Conservation (phyloP, 1,284 basidiomycete species). For the Xerocomus amazonicus region DNA sequence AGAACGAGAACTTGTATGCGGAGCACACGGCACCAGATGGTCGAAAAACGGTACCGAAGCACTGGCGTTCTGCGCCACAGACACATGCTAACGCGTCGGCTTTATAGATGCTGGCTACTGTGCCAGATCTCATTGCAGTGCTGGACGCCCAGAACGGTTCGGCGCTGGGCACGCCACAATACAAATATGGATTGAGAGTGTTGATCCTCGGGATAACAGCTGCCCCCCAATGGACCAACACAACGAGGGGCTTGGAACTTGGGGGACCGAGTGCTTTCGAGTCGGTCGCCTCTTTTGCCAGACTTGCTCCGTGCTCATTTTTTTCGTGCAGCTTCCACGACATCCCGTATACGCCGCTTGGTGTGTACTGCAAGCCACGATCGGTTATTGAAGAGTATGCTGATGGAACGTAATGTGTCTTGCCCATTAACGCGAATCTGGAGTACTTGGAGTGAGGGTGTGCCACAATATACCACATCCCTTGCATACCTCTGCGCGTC, state of each 20-base stretch:
- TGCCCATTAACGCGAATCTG: not conserved
- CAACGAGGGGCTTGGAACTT: constrained; percentile 48
- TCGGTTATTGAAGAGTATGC: constrained; percentile 38
- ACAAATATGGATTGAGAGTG: constrained; percentile 54
- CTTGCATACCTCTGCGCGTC: too few relatives aligned
- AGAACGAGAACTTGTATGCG: constrained; percentile 57
- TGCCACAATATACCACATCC: not conserved
- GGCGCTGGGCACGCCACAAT: constrained; percentile 48
- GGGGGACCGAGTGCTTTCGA: constrained; percentile 45
- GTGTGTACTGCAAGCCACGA: constrained; percentile 33
- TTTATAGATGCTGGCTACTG: constrained; percentile 38
- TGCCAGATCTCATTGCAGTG: constrained; percentile 60
- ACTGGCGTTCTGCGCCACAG: not conserved
- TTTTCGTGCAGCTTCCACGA: constrained; percentile 26
- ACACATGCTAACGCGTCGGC: constrained; percentile 5
- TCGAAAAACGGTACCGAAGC: constrained; percentile 14
- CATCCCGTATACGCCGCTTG: constrained; percentile 35
- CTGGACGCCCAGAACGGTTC: constrained; percentile 54
- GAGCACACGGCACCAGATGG: constrained; percentile 36
- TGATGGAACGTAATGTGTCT: not conserved
- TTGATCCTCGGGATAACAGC: constrained; percentile 55
- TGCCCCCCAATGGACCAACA: constrained; percentile 53
- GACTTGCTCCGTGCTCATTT: constrained; percentile 10
- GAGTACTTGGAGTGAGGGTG: not conserved
- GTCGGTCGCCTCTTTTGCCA: constrained; percentile 9